Percentiles rank a stretch among this genome's conserved stretches.
Evolutionary conservation across 1,284 basidiomycete species (phyloP).

Genomic region (Chondrostereum purpureum): DNA sequence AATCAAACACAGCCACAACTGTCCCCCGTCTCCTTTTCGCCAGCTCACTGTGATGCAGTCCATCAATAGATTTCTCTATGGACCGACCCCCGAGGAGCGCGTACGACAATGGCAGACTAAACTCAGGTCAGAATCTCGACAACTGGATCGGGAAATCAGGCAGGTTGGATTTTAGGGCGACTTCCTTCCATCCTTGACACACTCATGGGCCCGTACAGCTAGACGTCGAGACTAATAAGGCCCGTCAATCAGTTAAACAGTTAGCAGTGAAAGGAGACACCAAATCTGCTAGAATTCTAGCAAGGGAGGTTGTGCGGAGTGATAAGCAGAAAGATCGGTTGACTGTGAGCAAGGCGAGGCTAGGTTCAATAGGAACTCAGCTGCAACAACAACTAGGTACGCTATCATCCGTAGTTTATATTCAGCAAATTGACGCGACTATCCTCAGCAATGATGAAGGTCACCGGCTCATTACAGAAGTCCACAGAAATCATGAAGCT

Average conservation of each 20-base stretch:
- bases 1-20: not conserved
- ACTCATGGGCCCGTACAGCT: conserved; percentile 46
- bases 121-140: conserved; percentile 73
- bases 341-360: conserved; percentile 86
- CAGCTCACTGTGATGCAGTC: conserved; percentile 59
- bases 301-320: conserved; percentile 90
- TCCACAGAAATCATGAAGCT: conserved; percentile 99
- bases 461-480: conserved; percentile 94
- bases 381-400: conserved; percentile 91
- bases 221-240: conserved; percentile 79
- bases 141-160: conserved; percentile 86
- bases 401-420: not conserved
- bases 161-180: conserved; percentile 54
- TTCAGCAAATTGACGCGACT: not conserved
- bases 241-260: conserved; percentile 79
- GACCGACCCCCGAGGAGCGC: conserved; percentile 89
- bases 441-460: conserved; percentile 87
- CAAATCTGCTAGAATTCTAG: conserved; percentile 88
- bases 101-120: conserved; percentile 85
- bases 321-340: conserved; percentile 93
- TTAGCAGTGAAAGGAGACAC: conserved; percentile 89
- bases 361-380: conserved; percentile 90
- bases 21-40: not conserved
- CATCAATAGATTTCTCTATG: conserved; percentile 88
- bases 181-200: conserved; percentile 8